Base-by-base conservation (phyloP, 129 eudicot genomes). In the Flaveria linearis region DNA sequence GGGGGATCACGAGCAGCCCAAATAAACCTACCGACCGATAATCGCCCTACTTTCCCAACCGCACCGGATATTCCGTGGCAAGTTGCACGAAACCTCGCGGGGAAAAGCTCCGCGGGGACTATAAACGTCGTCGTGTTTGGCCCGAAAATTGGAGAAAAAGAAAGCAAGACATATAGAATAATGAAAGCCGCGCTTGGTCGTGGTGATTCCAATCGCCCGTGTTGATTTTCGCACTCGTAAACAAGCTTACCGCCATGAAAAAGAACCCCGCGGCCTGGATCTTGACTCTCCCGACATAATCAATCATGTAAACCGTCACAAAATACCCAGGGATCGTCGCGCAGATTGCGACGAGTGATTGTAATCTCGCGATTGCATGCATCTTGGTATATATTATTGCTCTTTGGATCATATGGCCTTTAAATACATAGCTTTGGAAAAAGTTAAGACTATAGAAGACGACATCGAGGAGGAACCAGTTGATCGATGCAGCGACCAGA, bases 61-160 rank as follows among this genome's bases (percentile, higher is more conserved):
- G 88, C 88, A 15, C 85, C 88, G 0, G 88, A 82, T 18, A 87
- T 82, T 36, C 91, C 91, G 51, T 87, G 91, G 64, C 88, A 87
- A 0, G 91, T 87, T 4, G 91, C 80, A 10, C 91, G 79, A 73
- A 87, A 85, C 42, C 91, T 78, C 6, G 88, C 88, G 7, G 88
- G 91, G 17, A 87, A 87, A 12, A 87, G 88, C 82, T 87, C 91
- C 1, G 91, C 91, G 0, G 88, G 88, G 13, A 87, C 88, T 56
- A 87, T 82, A 49, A 87, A 87, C 3, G 91, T 87, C 49, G 87
- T 87, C 15, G 91, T 85, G n/a, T 87, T 87, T 9, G 88, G 91
- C 22, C 91, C 88, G 5, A 87, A 87, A 87, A 60, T 87, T 87
- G 9, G 88, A 82, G 74, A 87, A 84, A 73, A 87, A 84, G 50